Evolutionary conservation across 169 alveolate genomes (phyloP), one percentile per base, ranked within the genome.

Genomic region (Miamiensis avidus): DNA sequence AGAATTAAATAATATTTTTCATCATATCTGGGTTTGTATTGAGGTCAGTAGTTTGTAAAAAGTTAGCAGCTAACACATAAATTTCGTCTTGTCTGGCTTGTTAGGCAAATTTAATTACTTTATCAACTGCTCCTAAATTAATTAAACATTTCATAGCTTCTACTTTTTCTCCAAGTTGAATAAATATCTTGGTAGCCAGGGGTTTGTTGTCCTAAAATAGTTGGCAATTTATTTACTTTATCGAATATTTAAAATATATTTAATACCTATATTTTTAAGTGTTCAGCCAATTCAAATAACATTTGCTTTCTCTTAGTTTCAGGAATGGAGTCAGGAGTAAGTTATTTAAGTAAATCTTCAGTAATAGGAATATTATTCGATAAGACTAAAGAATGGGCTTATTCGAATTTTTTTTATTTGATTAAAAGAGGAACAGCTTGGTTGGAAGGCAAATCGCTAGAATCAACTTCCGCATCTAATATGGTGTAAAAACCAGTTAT

Each of bases 81-180:
- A 97, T 93, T 82, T 95, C 96, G 34, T 97, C 92, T 74, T 87
- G 87, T 79, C 97, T 91, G 25, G 98, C 97, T 65, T 91, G 95
- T 77, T 91, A 92, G 16, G 98, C 97, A 87, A 82, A 97, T 31
- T 89, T 94, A 74, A 94, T 92, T 72, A 97, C 93, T 82, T 93
- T 93, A 72, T 95, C 95, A 34, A 92, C 90, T 89, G 96, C 97
- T 0, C 97, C 97, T 64, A 92, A 74, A 76, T 95, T 92, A 26
- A 95, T 88, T n/a, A 94, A 91, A 74, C 97, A 94, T 82, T 95
- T 93, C 94, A 97, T 91, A 0, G 97, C 98, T 81, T 93, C 91
- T 34, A 95, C 91, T 76, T 91, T 91, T 82, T 97, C 97, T 82
- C 96, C 97, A 31, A 95, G 93, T 84, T 93, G 88, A 34, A 97